Evolutionary conservation across 495 filamentous ascomycete species (phyloP), one percentile per base, ranked within the genome.

Genomic region (Copromyces sp.): DNA sequence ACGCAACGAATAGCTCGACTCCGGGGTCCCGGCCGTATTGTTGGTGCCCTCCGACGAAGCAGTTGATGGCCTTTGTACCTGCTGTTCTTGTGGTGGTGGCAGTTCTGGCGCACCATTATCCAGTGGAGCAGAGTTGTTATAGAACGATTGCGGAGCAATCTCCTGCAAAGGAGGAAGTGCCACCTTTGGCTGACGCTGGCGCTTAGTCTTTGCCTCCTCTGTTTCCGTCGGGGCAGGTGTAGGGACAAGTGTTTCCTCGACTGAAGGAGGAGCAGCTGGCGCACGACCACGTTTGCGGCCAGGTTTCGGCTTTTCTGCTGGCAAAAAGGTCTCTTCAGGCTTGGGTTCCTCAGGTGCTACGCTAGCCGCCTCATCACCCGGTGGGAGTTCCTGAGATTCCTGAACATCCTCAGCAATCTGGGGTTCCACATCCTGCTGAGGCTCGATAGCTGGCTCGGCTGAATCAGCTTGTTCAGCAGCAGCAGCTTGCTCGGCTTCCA

Each of bases 1-100:
- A 14, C 81, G 80, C 32, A 83, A 75, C 1, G 80, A 80, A 69
- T 83, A 83, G 0, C 77, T 44, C 8, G 81, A 79, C 72, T 81
- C 81, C 32, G 42, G 70, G 2, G 80, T 81, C 45, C 79, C 78
- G 3, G 72, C 74, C 8, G 78, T 83, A 44, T 78, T 74, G 7
- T 70, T 68, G 1, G 77, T 78, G 1, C 59, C 74, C 9, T 77
- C 75, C 0, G 81, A 82, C 0, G 76, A 77, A 0, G 81, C 77
- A 0, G 81, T 81, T 3, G 77, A 79, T 1, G 81, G 81, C 42
- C 80, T 76, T 17, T 80, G 78, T 68, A 79, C 81, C 1, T 75
- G 71, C 17, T 77, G 74, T n/a, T 76, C 71, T 17, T 77, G 74
- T 69, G 75, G 14, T 12, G 39, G 39, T 35, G n/a, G 6, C 14